Evolutionary conservation across 352 stramenopile species (phyloP).

Genomic region (Pythium sp.): DNA sequence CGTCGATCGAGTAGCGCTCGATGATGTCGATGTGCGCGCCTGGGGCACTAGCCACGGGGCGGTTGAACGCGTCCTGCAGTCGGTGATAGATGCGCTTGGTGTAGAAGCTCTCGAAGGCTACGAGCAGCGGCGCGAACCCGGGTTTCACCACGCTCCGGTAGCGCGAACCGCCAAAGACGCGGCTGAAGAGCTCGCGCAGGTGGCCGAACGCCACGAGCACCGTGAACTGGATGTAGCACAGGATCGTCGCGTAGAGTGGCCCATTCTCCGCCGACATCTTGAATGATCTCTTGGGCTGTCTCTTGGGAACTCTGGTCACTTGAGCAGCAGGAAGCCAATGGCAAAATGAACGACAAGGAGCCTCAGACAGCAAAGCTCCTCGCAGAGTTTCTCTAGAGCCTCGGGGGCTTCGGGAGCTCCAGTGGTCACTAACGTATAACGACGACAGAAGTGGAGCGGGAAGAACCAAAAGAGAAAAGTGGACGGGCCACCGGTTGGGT

Average conservation of each 20-base stretch:
- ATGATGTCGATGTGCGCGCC: constrained; percentile 84
- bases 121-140: constrained; percentile 83
- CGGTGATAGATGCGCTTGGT: constrained; percentile 91
- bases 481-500: background rate
- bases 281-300: background rate
- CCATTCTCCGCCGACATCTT: constrained; percentile 21
- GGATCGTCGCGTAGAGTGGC: constrained; percentile 25
- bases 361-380: background rate
- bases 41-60: constrained; percentile 28
- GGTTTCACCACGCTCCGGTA: constrained; percentile 23
- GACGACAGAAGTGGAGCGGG: no score
- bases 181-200: constrained; percentile 30
- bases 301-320: background rate
- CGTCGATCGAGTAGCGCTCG: constrained; percentile 59
- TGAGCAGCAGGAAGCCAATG: background rate
- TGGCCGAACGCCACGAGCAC: constrained; percentile 39
- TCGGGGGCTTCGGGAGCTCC: no score
- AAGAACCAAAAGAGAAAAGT: background rate
- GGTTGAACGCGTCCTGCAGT: constrained; percentile 71
- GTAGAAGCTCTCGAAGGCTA: constrained; percentile 94
- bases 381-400: no score
- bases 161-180: constrained; percentile 28
- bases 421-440: no score
- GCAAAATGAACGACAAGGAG: background rate
- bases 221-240: constrained; percentile 43